These are phyloP conservation scores for Beauveria australis DNA, from an alignment of 2,329 filamentous ascomycete genomes.

Conservation along the genomic window DNA sequence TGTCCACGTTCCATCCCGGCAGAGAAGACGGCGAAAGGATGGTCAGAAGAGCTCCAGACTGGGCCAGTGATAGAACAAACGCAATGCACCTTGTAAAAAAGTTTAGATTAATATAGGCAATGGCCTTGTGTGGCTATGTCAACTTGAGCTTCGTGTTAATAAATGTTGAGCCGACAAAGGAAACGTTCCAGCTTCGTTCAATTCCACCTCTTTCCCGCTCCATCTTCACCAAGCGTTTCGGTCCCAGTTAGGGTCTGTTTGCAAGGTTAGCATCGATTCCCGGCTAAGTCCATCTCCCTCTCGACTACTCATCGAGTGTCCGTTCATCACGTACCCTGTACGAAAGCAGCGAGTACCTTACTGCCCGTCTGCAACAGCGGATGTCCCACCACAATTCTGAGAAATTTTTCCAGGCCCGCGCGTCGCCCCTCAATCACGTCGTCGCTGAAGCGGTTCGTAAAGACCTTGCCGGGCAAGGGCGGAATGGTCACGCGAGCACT, in stretches of 20 bases:
- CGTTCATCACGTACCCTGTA: constrained; percentile 62
- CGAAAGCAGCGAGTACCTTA: constrained; percentile 91
- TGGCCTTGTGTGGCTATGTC: neutral
- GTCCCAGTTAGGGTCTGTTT: constrained; percentile 77
- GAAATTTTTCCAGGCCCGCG: constrained; percentile 85
- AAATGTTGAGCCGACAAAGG: neutral
- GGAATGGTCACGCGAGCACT: constrained; percentile 91
- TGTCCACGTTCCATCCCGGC: too few relatives aligned
- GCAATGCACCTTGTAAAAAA: neutral
- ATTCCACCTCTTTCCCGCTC: neutral
- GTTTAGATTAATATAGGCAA: neutral
- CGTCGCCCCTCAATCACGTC: constrained; percentile 94
- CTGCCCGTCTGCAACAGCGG: constrained; percentile 94
- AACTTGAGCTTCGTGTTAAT: neutral
- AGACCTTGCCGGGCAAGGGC: constrained; percentile 91
- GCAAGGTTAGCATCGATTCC: constrained; percentile 11
- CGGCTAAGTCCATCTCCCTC: too few relatives aligned
- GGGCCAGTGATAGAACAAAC: too few relatives aligned
- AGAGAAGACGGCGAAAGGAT: neutral
- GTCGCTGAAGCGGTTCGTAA: constrained; percentile 95
- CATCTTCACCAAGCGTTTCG: constrained; percentile 69
- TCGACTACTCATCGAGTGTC: neutral
- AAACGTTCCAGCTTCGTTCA: neutral
- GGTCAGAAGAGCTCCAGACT: too few relatives aligned
- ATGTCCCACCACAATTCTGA: constrained; percentile 96